Evolutionary conservation across 2,329 filamentous ascomycete species (phyloP).

Genomic region (Trichoderma sp.): DNA sequence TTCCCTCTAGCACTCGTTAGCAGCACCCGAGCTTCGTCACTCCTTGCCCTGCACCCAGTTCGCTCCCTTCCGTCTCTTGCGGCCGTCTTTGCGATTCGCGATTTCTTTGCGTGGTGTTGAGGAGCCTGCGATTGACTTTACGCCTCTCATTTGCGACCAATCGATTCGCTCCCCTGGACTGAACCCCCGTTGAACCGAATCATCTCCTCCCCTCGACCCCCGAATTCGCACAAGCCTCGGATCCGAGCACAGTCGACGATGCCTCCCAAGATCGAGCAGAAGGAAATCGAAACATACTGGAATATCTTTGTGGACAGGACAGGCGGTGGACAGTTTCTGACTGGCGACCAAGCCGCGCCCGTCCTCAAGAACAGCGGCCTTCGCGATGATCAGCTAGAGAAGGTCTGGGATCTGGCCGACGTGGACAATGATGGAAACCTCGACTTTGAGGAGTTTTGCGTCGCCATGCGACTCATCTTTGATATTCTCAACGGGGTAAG

Average conservation of each 20-base stretch:
- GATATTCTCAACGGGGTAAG: slow-evolving; percentile 90
- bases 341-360: slow-evolving; percentile 63
- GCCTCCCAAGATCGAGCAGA: slow-evolving; percentile 62
- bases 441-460: slow-evolving; percentile 99
- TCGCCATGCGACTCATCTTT: slow-evolving; percentile 97
- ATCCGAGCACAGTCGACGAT: slow-evolving; percentile 42
- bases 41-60: slow-evolving; percentile 20
- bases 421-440: slow-evolving; percentile 96
- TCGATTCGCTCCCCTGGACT: slow-evolving; percentile 12
- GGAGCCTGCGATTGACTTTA: neutral
- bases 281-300: slow-evolving; percentile 67
- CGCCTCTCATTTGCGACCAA: slow-evolving; percentile 5
- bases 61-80: slow-evolving; percentile 8
- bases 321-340: slow-evolving; percentile 61
- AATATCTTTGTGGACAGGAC: slow-evolving; percentile 64
- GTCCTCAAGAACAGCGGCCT: slow-evolving; percentile 66
- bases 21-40: slow-evolving; percentile 19
- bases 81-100: slow-evolving; percentile 13
- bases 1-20: neutral
- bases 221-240: slow-evolving; percentile 6
- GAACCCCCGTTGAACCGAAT: neutral
- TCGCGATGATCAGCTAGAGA: slow-evolving; percentile 79
- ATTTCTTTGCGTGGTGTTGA: slow-evolving; percentile 6
- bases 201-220: neutral
- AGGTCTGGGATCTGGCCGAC: slow-evolving; percentile 95